Evolutionary conservation across 1,284 basidiomycete genomes (phyloP).

Genomic region (Malassezia obtusa): DNA sequence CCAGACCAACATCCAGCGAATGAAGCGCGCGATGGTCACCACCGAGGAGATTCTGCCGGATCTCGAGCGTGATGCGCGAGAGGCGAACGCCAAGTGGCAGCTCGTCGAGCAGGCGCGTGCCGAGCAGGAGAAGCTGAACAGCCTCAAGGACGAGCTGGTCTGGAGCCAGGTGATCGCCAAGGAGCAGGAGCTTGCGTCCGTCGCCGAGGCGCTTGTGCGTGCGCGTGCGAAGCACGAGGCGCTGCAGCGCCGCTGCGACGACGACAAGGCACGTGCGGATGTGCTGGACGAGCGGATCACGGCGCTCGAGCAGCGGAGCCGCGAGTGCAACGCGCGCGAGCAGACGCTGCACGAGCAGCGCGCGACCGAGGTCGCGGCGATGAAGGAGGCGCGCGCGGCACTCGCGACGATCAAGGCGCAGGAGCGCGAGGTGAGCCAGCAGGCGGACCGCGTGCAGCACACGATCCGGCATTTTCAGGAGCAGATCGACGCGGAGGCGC

Average conservation of each 20-base stretch:
- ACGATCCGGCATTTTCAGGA: conserved; percentile 53
- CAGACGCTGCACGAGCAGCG: conserved; percentile 24
- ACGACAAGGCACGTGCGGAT: conserved; percentile 17
- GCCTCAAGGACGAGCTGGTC: conserved; percentile 69
- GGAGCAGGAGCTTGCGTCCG: conserved; percentile 49
- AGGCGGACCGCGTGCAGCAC: conserved; percentile 26
- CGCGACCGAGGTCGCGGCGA: conserved; percentile 15
- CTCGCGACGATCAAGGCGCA: conserved; percentile 28
- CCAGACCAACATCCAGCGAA: conserved; percentile 46
- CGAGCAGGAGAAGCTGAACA: conserved; percentile 60
- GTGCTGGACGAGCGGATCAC: conserved; percentile 20
- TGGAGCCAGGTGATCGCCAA: conserved; percentile 78
- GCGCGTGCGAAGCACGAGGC: conserved; percentile 20
- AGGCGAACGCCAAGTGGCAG: conserved; percentile 59
- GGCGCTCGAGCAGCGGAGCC: conserved; percentile 32
- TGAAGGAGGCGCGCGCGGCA: conserved; percentile 51
- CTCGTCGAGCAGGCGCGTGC: conserved; percentile 65
- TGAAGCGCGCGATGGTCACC: conserved; percentile 27
- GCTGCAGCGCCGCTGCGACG: conserved; percentile 19
- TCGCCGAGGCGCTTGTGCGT: conserved; percentile 21
- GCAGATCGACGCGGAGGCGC: conserved; percentile 52
- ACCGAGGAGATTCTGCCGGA: conserved; percentile 63
- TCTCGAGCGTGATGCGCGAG: conserved; percentile 57
- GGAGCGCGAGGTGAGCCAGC: conserved; percentile 26
- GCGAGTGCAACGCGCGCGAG: conserved; percentile 19